These are phyloP conservation scores for Sugiyamaella pinicola DNA, from an alignment of 1,139 yeast genomes.

Conservation along the genomic window DNA sequence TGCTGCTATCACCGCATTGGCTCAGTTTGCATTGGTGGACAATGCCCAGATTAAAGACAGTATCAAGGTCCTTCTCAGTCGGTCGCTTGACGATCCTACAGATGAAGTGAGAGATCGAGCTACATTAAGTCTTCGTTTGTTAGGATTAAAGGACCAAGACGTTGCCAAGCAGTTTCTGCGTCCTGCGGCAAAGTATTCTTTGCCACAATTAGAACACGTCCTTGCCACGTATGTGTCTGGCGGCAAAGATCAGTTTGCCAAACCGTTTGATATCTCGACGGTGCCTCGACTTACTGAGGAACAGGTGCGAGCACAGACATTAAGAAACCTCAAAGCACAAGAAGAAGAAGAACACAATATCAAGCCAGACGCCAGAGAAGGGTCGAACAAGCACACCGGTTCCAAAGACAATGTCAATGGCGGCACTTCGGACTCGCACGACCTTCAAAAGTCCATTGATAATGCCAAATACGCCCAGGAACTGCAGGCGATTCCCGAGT, in stretches of 20 bases:
- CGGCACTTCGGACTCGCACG: constrained; percentile 44
- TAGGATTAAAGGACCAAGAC: constrained; percentile 50
- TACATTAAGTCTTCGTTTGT: constrained; percentile 74
- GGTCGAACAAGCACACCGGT: constrained; percentile 2
- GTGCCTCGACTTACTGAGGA: constrained; percentile 67
- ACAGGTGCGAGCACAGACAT: constrained; percentile 63
- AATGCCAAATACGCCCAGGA: constrained; percentile 69
- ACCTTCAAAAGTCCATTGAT: constrained; percentile 41
- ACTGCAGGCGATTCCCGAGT: constrained; percentile 67
- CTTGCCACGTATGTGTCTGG: constrained; percentile 72
- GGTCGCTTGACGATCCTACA: constrained; percentile 86
- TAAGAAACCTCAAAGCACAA: constrained; percentile 51
- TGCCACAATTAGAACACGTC: constrained; percentile 75
- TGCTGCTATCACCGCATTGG: constrained; percentile 89
- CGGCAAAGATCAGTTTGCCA: constrained; percentile 54
- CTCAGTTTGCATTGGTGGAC: constrained; percentile 84
- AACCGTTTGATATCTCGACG: constrained; percentile 69
- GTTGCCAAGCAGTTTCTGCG: constrained; percentile 58
- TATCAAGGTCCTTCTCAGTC: constrained; percentile 70
- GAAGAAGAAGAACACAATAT: constrained; percentile 43
- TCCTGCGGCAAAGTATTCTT: constrained; percentile 69
- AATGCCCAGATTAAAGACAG: constrained; percentile 68
- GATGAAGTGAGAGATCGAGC: constrained; percentile 99
- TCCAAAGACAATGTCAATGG: constrained; percentile 45
- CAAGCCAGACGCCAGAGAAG: constrained; percentile 9